Evolutionary conservation across 1,139 yeast genomes (phyloP).

Genomic region (Debaryomyces coudertii): DNA sequence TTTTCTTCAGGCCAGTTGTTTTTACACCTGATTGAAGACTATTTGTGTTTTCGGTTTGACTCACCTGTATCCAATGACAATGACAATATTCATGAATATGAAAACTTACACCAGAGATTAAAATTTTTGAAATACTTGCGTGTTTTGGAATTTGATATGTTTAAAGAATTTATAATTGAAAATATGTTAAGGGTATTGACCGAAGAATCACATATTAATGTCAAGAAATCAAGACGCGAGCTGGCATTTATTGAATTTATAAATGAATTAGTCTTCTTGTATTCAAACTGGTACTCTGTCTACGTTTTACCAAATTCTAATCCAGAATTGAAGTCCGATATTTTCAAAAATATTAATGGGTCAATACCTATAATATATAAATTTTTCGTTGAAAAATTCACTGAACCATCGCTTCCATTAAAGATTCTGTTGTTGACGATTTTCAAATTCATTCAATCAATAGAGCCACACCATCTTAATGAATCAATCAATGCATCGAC

Average conservation of each 20-base stretch:
- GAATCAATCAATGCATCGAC: conserved; percentile 14
- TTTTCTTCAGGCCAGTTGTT: conserved; percentile 14
- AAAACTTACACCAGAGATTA: conserved; percentile 14
- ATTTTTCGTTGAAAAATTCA: conserved; percentile 8
- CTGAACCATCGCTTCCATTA: conserved; percentile 6
- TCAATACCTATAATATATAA: conserved; percentile 14
- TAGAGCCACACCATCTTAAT: conserved; percentile 16
- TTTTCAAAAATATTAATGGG: conserved; percentile 13
- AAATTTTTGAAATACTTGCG: conserved; percentile 17
- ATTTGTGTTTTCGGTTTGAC: conserved; percentile 14
- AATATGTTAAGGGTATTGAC: conserved; percentile 1
- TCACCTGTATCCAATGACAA: conserved; percentile 12
- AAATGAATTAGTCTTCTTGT: conserved; percentile 6
- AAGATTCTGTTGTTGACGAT: conserved; percentile 15
- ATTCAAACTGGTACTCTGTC: conserved; percentile 8
- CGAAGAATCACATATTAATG: not conserved
- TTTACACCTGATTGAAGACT: conserved; percentile 23
- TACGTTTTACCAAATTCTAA: not conserved
- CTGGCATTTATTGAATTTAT: conserved; percentile 1
- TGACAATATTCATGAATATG: conserved; percentile 4
- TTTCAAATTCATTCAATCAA: conserved; percentile 16
- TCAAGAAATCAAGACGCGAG: conserved; percentile 5
- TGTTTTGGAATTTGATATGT: conserved; percentile 1
- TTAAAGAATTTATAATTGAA: conserved; percentile 7
- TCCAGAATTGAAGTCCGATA: not conserved